Conservation (phyloP, 1,139 yeast genomes). For the Scheffersomyces illinoinensis region DNA sequence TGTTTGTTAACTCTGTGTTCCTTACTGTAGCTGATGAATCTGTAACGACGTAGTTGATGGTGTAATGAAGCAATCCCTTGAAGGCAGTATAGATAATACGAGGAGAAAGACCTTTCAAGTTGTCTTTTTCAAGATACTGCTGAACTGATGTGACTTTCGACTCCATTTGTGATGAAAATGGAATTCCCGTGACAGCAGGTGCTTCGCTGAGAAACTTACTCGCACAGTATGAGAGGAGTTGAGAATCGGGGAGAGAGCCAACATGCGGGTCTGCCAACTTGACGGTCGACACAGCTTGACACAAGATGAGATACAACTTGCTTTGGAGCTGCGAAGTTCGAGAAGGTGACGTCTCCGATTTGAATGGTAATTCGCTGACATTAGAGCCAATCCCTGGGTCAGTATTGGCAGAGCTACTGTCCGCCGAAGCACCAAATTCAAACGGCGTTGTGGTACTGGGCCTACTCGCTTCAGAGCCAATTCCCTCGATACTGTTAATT, state of each 20-base stretch:
- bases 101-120: not conserved
- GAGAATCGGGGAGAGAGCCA: not conserved
- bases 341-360: not conserved
- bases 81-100: not conserved
- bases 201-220: not conserved
- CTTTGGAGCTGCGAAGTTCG: not conserved
- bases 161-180: not conserved
- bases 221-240: not conserved
- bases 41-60: not conserved
- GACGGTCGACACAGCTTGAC: not conserved
- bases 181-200: not conserved
- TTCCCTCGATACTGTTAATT: conserved; percentile 11
- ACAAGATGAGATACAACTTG: not conserved
- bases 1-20: conserved; percentile 11
- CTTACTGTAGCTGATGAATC: not conserved
- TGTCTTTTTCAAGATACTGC: not conserved
- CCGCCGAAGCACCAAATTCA: not conserved
- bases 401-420: not conserved
- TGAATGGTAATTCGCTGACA: not conserved
- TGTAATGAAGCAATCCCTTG: not conserved
- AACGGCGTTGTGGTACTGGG: not conserved
- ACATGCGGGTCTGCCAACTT: not conserved
- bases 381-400: not conserved
- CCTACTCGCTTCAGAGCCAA: not conserved
- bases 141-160: not conserved